Evolutionary conservation across 1,284 basidiomycete species (phyloP).

Genomic region (Moesziomyces parantarcticus): DNA sequence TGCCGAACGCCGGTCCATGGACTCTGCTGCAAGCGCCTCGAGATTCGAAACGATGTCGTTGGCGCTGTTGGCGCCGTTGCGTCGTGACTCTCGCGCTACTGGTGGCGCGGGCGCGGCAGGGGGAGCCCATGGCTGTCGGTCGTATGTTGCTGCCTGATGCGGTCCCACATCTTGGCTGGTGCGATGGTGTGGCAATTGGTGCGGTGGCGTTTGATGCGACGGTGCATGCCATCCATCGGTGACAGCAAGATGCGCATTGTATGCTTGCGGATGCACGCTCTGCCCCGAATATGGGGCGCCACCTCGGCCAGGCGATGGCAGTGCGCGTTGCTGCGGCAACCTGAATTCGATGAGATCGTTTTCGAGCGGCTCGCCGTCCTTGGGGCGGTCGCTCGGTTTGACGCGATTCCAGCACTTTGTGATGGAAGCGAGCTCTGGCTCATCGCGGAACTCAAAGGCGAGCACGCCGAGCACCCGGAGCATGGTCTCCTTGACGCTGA

Average conservation of each 20-base stretch:
- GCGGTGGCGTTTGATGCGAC: neutral
- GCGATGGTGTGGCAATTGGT: constrained; percentile 1
- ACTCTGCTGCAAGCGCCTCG: constrained; percentile 25
- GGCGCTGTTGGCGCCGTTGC: neutral
- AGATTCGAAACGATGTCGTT: constrained; percentile 24
- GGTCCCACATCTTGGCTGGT: neutral
- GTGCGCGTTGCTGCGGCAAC: constrained; percentile 26
- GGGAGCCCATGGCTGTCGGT: neutral
- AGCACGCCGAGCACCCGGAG: constrained; percentile 55
- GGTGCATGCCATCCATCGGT: neutral
- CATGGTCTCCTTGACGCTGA: constrained; percentile 56
- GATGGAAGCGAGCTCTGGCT: constrained; percentile 44
- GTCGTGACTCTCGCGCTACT: no score
- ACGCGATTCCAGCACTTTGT: constrained; percentile 62
- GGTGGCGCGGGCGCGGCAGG: no score
- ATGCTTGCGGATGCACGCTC: neutral
- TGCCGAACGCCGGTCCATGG: constrained; percentile 13
- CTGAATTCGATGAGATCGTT: constrained; percentile 37
- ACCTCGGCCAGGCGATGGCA: constrained; percentile 2
- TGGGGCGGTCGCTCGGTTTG: constrained; percentile 46
- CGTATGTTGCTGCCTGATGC: constrained; percentile 4
- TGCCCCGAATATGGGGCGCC: neutral
- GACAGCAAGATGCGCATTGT: neutral
- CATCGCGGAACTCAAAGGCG: constrained; percentile 54
- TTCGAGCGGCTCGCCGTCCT: constrained; percentile 51